Conservation (phyloP, 768 basidiomycete genomes). For the Leccinum fibrillosum region DNA sequence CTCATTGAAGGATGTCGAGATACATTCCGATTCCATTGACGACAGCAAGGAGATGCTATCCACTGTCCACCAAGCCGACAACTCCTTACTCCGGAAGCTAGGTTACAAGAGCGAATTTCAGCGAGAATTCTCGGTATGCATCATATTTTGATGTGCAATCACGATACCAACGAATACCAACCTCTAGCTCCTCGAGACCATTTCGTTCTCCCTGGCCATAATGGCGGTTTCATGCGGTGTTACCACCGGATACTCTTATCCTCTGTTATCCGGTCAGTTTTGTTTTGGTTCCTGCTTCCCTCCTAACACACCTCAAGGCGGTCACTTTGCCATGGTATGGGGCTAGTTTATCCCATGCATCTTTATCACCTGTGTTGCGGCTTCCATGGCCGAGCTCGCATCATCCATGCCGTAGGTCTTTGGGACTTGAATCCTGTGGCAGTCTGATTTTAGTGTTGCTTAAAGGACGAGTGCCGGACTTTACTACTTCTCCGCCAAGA, state of each 20-base stretch:
- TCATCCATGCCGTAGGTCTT: conserved; percentile 8
- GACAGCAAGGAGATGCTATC: not conserved
- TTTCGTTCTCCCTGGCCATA: conserved; percentile 24
- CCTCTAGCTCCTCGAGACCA: conserved; percentile 16
- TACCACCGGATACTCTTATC: conserved; percentile 5
- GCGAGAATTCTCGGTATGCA: conserved; percentile 21
- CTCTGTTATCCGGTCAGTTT: not conserved
- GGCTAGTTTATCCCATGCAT: conserved; percentile 8
- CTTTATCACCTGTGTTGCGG: conserved; percentile 10
- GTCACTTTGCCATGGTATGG: conserved; percentile 3
- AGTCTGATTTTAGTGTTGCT: not conserved
- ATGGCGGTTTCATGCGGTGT: conserved; percentile 22
- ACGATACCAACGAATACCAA: not conserved
- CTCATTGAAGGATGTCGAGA: not conserved
- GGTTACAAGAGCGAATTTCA: conserved; percentile 28
- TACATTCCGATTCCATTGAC: not conserved
- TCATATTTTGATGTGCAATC: not conserved
- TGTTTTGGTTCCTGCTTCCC: not conserved
- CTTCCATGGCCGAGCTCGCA: conserved; percentile 9
- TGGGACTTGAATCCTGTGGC: not conserved
- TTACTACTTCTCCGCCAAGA: conserved; percentile 28
- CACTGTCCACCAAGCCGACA: conserved; percentile 14
- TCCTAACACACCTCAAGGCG: not conserved
- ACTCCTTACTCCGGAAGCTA: conserved; percentile 18
- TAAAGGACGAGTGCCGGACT: conserved; percentile 25